These are phyloP conservation scores for Cairneyella variabilis DNA, from an alignment of 495 filamentous ascomycete species.

Conservation along the genomic window DNA sequence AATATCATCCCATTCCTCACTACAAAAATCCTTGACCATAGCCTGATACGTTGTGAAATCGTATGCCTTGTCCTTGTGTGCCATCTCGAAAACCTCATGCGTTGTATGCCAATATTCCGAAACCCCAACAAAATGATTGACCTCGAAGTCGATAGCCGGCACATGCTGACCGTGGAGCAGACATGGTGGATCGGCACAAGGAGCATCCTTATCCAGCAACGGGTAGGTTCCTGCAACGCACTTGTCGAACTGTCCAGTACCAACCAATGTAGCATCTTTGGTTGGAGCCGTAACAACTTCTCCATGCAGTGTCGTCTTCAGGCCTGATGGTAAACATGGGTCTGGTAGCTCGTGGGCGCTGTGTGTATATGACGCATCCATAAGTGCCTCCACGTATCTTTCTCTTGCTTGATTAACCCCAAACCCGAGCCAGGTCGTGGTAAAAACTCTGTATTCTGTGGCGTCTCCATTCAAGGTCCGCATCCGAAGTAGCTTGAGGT, in stretches of 20 bases:
- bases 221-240: conserved; percentile 81
- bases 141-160: conserved; percentile 93
- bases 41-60: conserved; percentile 89
- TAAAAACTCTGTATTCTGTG: conserved; percentile 83
- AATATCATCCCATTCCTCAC: conserved; percentile 75
- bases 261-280: conserved; percentile 54
- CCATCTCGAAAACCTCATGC: conserved; percentile 85
- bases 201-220: conserved; percentile 82
- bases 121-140: conserved; percentile 97
- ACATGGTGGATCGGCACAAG: conserved; percentile 81
- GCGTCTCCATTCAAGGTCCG: conserved; percentile 72
- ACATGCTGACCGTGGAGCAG: conserved; percentile 85
- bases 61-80: conserved; percentile 77
- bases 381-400: conserved; percentile 70
- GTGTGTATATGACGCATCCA: conserved; percentile 51
- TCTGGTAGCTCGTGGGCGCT: conserved; percentile 71
- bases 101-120: conserved; percentile 99
- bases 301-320: conserved; percentile 65
- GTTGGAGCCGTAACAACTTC: conserved; percentile 31
- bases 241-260: conserved; percentile 82
- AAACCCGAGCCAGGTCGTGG: conserved; percentile 95
- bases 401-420: conserved; percentile 87
- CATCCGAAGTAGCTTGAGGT: conserved; percentile 81
- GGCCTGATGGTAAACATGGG: conserved; percentile 80
- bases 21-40: conserved; percentile 80